Evolutionary conservation across 768 basidiomycete species (phyloP).

Genomic region (Mycena galopus): DNA sequence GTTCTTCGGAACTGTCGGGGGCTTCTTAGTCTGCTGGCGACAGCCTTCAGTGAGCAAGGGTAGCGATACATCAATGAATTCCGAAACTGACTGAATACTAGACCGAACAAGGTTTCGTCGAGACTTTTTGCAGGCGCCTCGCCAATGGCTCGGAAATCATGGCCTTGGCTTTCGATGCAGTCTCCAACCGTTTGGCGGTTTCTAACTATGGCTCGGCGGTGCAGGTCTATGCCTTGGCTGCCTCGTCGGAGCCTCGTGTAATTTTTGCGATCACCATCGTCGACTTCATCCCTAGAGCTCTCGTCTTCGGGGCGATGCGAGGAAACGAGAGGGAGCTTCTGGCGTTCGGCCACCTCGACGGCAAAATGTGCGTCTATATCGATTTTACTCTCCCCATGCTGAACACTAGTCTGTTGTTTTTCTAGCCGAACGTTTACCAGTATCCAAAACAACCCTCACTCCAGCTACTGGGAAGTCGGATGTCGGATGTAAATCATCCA

Average conservation of each 20-base stretch:
- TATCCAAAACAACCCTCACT: background rate
- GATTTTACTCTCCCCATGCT: background rate
- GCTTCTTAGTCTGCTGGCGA: slow-evolving; percentile 9
- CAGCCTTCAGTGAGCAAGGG: background rate
- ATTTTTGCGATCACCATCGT: background rate
- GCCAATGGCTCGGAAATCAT: background rate
- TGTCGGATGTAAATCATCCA: background rate
- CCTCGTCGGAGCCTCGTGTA: background rate
- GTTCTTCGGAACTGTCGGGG: background rate
- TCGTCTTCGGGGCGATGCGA: background rate
- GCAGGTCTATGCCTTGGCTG: background rate
- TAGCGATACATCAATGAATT: no score
- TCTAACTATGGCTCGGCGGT: background rate
- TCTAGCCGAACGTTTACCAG: slow-evolving; percentile 3
- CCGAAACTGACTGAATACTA: background rate
- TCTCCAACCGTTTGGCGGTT: slow-evolving; percentile 6
- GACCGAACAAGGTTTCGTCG: background rate
- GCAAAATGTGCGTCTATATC: slow-evolving; percentile 3
- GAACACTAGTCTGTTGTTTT: background rate
- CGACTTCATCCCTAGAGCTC: background rate
- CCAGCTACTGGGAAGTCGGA: background rate
- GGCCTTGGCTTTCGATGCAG: background rate
- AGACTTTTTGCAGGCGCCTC: background rate
- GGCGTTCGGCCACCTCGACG: background rate
- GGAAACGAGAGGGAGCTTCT: slow-evolving; percentile 14